Conservation (phyloP, 495 filamentous ascomycete species). For the Lentithecium fluviatile region DNA sequence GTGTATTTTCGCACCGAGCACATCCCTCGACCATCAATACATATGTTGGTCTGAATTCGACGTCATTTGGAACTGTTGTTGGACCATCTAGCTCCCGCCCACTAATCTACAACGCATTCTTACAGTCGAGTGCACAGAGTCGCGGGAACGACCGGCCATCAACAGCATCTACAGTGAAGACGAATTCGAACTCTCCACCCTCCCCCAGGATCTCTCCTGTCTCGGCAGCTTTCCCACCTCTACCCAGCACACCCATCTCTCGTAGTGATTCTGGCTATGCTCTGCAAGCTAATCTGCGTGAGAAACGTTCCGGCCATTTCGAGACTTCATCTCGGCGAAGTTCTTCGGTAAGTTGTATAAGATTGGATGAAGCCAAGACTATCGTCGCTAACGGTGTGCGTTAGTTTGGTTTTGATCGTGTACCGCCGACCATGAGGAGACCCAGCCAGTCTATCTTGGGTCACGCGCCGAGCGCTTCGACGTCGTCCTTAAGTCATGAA, state of each 20-base stretch:
- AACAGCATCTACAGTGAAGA: constrained; percentile 72
- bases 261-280: constrained; percentile 87
- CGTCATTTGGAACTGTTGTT: constrained; percentile 67
- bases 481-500: constrained; percentile 77
- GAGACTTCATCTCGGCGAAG: constrained; percentile 80
- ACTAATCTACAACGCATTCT: constrained; percentile 85
- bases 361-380: background rate
- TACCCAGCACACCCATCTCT: constrained; percentile 73
- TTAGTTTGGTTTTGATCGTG: constrained; percentile 71
- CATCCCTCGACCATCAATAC: constrained; percentile 71
- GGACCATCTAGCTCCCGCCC: constrained; percentile 46
- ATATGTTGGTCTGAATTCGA: constrained; percentile 83
- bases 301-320: constrained; percentile 94
- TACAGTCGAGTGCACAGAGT: constrained; percentile 67
- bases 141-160: constrained; percentile 70
- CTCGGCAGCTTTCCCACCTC: constrained; percentile 72
- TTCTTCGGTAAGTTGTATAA: constrained; percentile 57
- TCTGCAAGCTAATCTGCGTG: constrained; percentile 76
- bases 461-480: constrained; percentile 77
- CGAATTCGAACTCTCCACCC: constrained; percentile 62
- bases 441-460: constrained; percentile 84
- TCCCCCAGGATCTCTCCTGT: constrained; percentile 79
- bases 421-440: constrained; percentile 63
- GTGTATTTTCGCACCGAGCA: constrained; percentile 70
- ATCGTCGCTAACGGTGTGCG: constrained; percentile 18